Evolutionary conservation across 140 eudicot genomes (phyloP).

Genomic region (Oenanthe javanica): DNA sequence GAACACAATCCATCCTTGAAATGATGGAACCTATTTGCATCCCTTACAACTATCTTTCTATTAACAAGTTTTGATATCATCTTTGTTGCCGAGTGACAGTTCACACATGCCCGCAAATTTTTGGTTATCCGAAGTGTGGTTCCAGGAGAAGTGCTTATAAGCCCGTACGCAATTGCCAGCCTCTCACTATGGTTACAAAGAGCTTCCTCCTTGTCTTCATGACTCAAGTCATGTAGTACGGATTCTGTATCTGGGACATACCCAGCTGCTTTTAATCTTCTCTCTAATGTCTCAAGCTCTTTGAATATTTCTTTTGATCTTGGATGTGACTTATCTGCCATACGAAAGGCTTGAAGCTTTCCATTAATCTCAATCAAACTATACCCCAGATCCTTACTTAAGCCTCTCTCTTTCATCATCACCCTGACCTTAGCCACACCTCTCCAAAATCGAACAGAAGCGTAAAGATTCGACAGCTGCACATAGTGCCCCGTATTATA

Average conservation of each 20-base stretch:
- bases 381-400: constrained; percentile 60
- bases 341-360: constrained; percentile 51
- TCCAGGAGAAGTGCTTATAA: constrained; percentile 49
- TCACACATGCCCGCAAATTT: constrained; percentile 62
- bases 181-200: constrained; percentile 65
- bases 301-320: constrained; percentile 41
- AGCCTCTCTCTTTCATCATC: constrained; percentile 60
- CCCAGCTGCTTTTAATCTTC: constrained; percentile 55
- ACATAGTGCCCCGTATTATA: constrained; percentile 73
- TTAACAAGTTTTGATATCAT: constrained; percentile 47
- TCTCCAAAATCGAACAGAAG: constrained; percentile 63
- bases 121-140: constrained; percentile 48
- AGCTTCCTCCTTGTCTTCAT: constrained; percentile 52
- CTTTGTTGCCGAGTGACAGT: constrained; percentile 64
- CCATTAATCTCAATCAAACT: constrained; percentile 69
- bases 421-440: constrained; percentile 58
- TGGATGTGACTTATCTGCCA: constrained; percentile 70
- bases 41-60: constrained; percentile 57
- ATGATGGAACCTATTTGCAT: constrained; percentile 59
- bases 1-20: constrained; percentile 61
- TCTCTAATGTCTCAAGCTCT: constrained; percentile 54
- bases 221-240: constrained; percentile 56
- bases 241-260: constrained; percentile 60
- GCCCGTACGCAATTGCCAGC: constrained; percentile 62
- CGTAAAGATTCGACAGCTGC: constrained; percentile 82